Base-by-base conservation (phyloP, 371 early-diverging fungal species). In the Mycotypha africana region DNA sequence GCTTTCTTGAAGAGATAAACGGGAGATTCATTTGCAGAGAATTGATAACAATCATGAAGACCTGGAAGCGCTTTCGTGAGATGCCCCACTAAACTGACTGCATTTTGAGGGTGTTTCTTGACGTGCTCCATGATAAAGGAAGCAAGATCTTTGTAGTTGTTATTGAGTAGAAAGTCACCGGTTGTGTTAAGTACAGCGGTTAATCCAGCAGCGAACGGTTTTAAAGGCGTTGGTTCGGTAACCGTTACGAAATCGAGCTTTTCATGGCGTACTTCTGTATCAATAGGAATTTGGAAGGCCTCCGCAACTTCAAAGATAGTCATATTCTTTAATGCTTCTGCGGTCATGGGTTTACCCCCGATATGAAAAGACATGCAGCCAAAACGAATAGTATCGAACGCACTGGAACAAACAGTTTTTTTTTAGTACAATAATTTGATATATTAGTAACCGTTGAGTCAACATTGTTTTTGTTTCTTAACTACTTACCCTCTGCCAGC, bases 291-390 rank as follows among this genome's bases (percentile, higher is more conserved):
- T 48, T 80, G 78, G 50, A 84, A 87, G 23, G 71, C 61, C 6
- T 67, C 53, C 31, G 83, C 63, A 3, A 80, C 75, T 32, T 82
- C 66, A 40, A 64, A 62, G 10, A 68, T 57, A 0, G 69, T 64
- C 21, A 79, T 53, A 14, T 70, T 56, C 14, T 65, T 56, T 26
- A 70, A 70, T 1, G 58, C 63, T 31, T 71, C 59, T 9, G 76
- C 74, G 11, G 56, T 62, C 57, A 73, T 63, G 36, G 63, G 53
- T 2, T 68, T 59, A 12, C 69, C 70, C 35, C 80, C 71, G 33
- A 92, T 87, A 49, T 89, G 88, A 50, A 91, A 70, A 31, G 86
- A 81, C 82, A 92, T 88, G 53, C 78, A 72, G n/a, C 92, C 92
- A 65, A 85, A 89, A 24, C 82, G 71, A 22, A 91, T 85, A 0